Conservation (phyloP, 805 yeast genomes). For the Cyberlindnera saturnus region DNA sequence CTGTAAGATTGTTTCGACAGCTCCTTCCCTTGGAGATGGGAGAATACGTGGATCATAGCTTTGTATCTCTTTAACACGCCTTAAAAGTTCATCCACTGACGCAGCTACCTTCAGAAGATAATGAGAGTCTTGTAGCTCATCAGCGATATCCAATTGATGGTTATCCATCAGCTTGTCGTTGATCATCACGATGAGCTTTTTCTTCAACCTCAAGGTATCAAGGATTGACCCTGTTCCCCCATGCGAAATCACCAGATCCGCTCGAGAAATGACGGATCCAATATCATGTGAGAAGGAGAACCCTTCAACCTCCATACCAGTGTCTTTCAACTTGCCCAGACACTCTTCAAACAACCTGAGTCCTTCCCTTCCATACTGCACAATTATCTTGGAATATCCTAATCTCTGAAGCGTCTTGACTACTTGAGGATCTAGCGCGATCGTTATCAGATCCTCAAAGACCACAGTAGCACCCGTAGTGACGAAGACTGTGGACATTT, state of each 20-base stretch:
- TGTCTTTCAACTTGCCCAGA: not conserved
- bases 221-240: slow-evolving; percentile 91
- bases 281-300: slow-evolving; percentile 41
- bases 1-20: slow-evolving; percentile 7
- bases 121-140: slow-evolving; percentile 35
- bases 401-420: slow-evolving; percentile 26
- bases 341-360: slow-evolving; percentile 16
- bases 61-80: slow-evolving; percentile 11
- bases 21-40: slow-evolving; percentile 19
- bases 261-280: slow-evolving; percentile 32
- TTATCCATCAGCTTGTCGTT: slow-evolving; percentile 77
- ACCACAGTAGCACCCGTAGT: slow-evolving; percentile 93
- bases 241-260: slow-evolving; percentile 73
- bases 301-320: slow-evolving; percentile 32
- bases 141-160: slow-evolving; percentile 77
- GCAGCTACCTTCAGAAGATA: slow-evolving; percentile 23
- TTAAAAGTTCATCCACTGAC: slow-evolving; percentile 11
- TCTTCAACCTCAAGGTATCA: slow-evolving; percentile 56
- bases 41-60: slow-evolving; percentile 11
- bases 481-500: slow-evolving; percentile 36
- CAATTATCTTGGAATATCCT: slow-evolving; percentile 36
- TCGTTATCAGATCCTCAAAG: slow-evolving; percentile 52
- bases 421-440: slow-evolving; percentile 32
- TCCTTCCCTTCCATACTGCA: slow-evolving; percentile 53
- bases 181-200: slow-evolving; percentile 61